Conservation (phyloP, 2,329 filamentous ascomycete species). For the Fusarium ambrosium region DNA sequence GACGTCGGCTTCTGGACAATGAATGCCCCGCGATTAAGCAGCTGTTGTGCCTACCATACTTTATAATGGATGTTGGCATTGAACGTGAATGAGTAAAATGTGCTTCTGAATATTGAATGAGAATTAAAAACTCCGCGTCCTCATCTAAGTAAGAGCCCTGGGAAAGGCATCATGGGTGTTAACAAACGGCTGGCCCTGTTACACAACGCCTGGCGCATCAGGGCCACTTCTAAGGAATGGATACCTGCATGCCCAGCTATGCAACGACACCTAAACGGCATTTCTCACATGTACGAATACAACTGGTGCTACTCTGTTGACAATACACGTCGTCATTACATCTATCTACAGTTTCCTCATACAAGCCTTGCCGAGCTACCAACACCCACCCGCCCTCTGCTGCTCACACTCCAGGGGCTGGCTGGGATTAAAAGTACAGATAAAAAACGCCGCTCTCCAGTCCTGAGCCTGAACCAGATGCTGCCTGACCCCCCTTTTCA, state of each 20-base stretch:
- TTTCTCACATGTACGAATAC: not conserved
- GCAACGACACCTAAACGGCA: not conserved
- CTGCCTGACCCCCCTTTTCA: constrained; percentile 3
- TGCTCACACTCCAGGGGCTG: constrained; percentile 13
- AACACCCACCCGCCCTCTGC: constrained; percentile 5
- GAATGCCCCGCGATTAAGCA: not conserved
- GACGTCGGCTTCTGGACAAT: not conserved
- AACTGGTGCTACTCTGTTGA: not conserved
- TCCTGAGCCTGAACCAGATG: constrained; percentile 4
- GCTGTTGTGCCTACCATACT: not conserved
- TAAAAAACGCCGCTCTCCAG: constrained; percentile 16
- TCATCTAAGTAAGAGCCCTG: not conserved
- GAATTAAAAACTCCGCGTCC: not conserved
- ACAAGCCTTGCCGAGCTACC: constrained; percentile 9
- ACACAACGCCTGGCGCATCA: not conserved
- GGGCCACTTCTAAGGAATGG: not conserved
- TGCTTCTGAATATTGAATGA: not conserved
- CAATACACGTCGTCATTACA: constrained; percentile 21
- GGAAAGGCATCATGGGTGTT: not conserved
- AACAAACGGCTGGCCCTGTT: not conserved
- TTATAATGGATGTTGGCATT: not conserved
- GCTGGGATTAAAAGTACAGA: constrained; percentile 11
- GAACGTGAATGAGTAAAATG: not conserved
- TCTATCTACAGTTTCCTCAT: constrained; percentile 13
- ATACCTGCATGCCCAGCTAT: not conserved